Base-by-base conservation (phyloP, 345 rosid genomes). In the Rhodomyrtus tomentosa region DNA sequence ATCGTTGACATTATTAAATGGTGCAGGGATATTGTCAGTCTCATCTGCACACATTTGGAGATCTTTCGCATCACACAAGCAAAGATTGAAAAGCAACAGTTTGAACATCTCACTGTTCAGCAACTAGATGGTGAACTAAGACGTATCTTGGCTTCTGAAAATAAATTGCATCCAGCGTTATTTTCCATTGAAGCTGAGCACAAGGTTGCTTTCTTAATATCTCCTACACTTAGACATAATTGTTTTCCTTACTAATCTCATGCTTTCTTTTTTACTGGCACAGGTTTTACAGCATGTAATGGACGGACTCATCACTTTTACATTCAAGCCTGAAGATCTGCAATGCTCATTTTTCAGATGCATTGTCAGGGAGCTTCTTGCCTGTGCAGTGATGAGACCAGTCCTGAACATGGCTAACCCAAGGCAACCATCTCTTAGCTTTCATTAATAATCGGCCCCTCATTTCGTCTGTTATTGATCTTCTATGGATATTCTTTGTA, bases 151-250 rank as follows among this genome's bases (percentile, higher is more conserved):
- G 96, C 98, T 84, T 62, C 88, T 4, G 95, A 95, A 86, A 90
- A 93, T 89, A 96, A 93, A 91, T 92, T 98, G 91, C 99, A 95
- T 87, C 99, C 99, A 83, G 99, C 99, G 85, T 88, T 98, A 84
- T 98, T 94, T 90, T 98, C 98, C 83, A 85, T 92, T 87, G 97
- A 93, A 85, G 95, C 99, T 32, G 99, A 96, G 92, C 99, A 98
- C 88, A 96, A 94, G 99, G 99, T 98, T 85, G 50, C 73, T 76
- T 84, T 72, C 49, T 52, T 50, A 22, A 45, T 50, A 8, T 36
- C 38, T 32, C 62, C 36, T 76, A 16, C 81, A 36, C 42, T 82
- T 74, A 25, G 36, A 40, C 21, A 49, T 55, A 55, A 18, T 20
- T 51, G 52, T 72, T 5, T 42, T 81, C 49, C 83, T 86, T 83